phyloP scores from a whole-genome alignment of 768 basidiomycete species.

The Lactifluus pinguis region DNA sequence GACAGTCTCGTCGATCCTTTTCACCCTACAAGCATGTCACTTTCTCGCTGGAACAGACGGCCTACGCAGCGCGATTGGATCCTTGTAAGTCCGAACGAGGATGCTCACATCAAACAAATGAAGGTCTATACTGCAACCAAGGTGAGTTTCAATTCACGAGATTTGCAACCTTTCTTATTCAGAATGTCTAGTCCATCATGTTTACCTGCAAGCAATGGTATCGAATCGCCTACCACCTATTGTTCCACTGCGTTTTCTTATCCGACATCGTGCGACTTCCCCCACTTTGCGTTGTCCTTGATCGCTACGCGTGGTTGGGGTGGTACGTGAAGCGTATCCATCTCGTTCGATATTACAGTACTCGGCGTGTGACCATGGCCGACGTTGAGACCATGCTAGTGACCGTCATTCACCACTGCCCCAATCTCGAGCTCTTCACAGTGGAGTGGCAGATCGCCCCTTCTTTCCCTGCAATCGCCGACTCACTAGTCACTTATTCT shows the following conservation, averaged over 20 bases:
- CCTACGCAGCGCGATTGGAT: constrained; percentile 41
- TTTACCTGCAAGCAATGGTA: constrained; percentile 59
- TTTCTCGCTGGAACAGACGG: constrained; percentile 54
- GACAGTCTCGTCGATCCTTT: constrained; percentile 55
- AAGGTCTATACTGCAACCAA: constrained; percentile 59
- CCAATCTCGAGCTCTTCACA: constrained; percentile 66
- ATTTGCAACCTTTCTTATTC: constrained; percentile 2
- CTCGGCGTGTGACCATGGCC: constrained; percentile 34
- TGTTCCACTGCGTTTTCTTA: constrained; percentile 64
- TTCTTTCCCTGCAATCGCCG: constrained; percentile 54
- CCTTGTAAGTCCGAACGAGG: constrained; percentile 52
- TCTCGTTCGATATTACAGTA: constrained; percentile 42
- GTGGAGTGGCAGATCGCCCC: constrained; percentile 54
- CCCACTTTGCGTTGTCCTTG: constrained; percentile 42
- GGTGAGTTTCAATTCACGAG: constrained; percentile 30
- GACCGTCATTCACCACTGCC: constrained; percentile 53
- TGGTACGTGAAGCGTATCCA: constrained; percentile 74
- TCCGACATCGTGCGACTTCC: constrained; percentile 48
- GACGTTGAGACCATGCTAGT: constrained; percentile 47
- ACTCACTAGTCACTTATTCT: constrained; percentile 48
- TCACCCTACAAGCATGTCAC: constrained; percentile 52
- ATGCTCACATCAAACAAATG: constrained; percentile 47
- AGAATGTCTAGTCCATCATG: constrained; percentile 48
- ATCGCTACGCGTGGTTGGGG: constrained; percentile 45
- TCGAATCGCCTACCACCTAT: constrained; percentile 49